Base-by-base conservation (phyloP, 306 rosid genomes). In the Vachellia collinsii region DNA sequence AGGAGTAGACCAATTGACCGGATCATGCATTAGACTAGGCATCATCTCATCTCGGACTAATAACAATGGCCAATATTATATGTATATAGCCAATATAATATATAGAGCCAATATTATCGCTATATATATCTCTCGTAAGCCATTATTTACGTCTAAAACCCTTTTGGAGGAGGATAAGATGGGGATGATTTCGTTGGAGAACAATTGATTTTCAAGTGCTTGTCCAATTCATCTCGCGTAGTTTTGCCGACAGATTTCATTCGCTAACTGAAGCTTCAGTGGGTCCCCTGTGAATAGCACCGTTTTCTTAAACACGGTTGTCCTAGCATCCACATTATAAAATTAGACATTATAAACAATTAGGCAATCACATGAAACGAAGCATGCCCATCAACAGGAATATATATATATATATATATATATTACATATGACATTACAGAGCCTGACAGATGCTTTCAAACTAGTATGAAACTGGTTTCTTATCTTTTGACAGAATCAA, bases 1-100 rank as follows among this genome's bases (percentile, higher is more conserved):
- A 82, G 79, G 76, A 83, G 83, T 81, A 75, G 67, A 79, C 59
- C 64, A 61, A 77, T 86, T 90, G 94, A 90, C 93, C 83, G 38
- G 53, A 58, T 74, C 80, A 79, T 67, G 43, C 79, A 77, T 41
- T 54, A 64, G 79, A 84, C 84, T 75, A 80, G 77, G 79, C 86
- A 91, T 79, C 86, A 82, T 88, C 34, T 70, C 20, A 43, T 44
- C n/a, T 70, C 39, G 22, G 74, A 70, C 74, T 70, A 44, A 43
- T 11, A 61, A 54, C 56, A 61, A 54, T 25, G 23, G 54, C 76
- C 75, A 64, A 58, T 58, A 58, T 58, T 56, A 58, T 58, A 58
- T 8, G 1, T 53, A 19, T 19, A n/a, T 51, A n/a, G n/a, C n/a
- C n/a, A n/a, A n/a, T n/a, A n/a, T n/a, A n/a, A n/a, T n/a, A n/a